Evolutionary conservation across 2,329 filamentous ascomycete genomes (phyloP).

Genomic region (Helotiales sp.): DNA sequence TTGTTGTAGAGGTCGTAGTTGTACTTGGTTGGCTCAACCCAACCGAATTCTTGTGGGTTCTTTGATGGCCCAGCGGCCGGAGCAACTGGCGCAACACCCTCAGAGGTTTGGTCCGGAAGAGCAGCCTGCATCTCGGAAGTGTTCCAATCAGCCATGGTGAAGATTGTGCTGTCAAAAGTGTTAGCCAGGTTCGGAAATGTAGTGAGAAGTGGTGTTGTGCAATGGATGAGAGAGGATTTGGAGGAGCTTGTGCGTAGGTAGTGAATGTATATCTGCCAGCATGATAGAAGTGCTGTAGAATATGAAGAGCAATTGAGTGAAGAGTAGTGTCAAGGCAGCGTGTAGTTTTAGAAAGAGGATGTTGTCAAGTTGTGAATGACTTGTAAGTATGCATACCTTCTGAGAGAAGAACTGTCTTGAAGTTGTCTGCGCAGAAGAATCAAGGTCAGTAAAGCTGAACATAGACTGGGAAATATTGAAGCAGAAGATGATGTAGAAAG

Average conservation of each 20-base stretch:
- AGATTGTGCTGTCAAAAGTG: background rate
- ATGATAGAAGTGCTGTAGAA: too few relatives aligned
- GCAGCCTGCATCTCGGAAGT: conserved; percentile 43
- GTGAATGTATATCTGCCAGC: background rate
- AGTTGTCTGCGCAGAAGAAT: background rate
- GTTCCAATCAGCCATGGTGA: conserved; percentile 26
- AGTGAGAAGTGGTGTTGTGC: background rate
- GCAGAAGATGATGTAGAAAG: too few relatives aligned
- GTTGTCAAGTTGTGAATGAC: background rate
- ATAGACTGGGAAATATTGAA: background rate
- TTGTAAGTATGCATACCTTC: background rate
- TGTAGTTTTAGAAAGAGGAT: background rate
- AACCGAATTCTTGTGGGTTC: conserved; percentile 42
- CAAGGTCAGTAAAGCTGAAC: background rate
- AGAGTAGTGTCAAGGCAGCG: background rate
- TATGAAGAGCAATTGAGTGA: background rate
- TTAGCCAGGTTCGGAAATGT: background rate
- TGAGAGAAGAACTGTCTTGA: background rate
- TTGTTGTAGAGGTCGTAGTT: conserved; percentile 42
- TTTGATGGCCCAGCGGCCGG: conserved; percentile 5
- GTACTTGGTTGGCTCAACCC: conserved; percentile 39
- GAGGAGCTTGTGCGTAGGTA: background rate
- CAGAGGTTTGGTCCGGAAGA: conserved; percentile 34
- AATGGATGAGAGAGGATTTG: background rate
- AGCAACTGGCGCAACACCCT: conserved; percentile 12